These are phyloP conservation scores for Leishmania turanica DNA, from an alignment of 208 protist genomes.

Conservation along the genomic window DNA sequence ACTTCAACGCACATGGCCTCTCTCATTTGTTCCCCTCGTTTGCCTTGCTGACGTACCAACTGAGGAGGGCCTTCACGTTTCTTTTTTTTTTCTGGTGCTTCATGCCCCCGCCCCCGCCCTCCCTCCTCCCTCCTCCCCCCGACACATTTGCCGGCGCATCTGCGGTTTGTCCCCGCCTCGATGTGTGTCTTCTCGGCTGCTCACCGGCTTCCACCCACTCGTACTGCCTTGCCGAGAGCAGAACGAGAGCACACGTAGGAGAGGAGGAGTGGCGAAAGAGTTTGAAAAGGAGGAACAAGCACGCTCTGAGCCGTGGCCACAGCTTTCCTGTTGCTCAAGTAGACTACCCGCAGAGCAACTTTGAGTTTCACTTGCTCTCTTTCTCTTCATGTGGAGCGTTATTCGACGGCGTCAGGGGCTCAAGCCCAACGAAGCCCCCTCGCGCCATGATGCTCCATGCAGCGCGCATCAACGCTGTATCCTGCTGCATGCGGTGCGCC, in stretches of 20 bases:
- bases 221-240: too few species aligned
- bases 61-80: neutral
- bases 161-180: neutral
- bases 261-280: neutral
- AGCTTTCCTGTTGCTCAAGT: neutral
- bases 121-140: too few species aligned
- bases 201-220: neutral
- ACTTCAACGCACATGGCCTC: neutral
- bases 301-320: neutral
- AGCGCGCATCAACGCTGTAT: slow-evolving; percentile 67
- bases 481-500: slow-evolving; percentile 73
- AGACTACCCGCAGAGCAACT: neutral
- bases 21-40: neutral
- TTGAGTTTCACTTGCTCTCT: neutral
- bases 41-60: neutral
- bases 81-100: neutral
- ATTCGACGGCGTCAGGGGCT: slow-evolving; percentile 71
- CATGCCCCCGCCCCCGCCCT: neutral
- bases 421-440: slow-evolving; percentile 25
- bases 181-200: neutral
- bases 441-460: slow-evolving; percentile 20
- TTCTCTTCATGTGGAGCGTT: slow-evolving; percentile 65
- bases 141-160: neutral
- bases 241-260: neutral
- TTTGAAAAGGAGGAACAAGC: neutral